Base-by-base conservation (phyloP, 768 basidiomycete species). In the Russula compacta region DNA sequence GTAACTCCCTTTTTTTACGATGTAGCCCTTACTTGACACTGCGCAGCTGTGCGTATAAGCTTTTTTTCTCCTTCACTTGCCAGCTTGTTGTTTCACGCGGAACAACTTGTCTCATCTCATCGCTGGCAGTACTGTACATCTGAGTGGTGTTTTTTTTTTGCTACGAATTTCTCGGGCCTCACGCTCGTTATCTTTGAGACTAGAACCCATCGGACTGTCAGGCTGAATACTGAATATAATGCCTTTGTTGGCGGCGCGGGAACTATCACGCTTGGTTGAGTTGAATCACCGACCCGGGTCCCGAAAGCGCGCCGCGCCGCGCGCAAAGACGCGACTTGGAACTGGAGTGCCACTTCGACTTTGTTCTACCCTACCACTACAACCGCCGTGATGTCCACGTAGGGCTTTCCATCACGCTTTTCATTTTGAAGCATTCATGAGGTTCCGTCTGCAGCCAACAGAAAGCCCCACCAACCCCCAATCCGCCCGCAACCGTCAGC, bases 401-500 rank as follows among this genome's bases (percentile, higher is more conserved):
- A 56, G 14, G 62, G 50, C 21, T 50, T 50, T 35, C 33, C 15
- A 39, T 63, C 59, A n/a, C 35, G 29, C 50, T 33, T 42, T 36
- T 11, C 0, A 36, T 29, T 1, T 36, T 6, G 6, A 32, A 32
- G 24, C 29, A 2, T 24, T 60, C 3, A 39, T 51, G 15, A 9
- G 32, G 11, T n/a, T 33, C 15, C 14, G 19, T 54, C 33, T 35
- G 8, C 42, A 61, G 58, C 14, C 39, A 53, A 29, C 35, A 61
- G 32, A 38, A 49, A 51, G 32, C 42, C 10, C 49, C 55, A 49
- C 17, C 29, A 33, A 8, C 32, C 2, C 11, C 33, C n/a, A 4
- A 17, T 40, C 15, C 53, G 8, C 52, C 47, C 43, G 66, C 69
- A 66, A 72, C 74, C 36, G 66, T 87, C 59, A 84, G 86, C 67